Evolutionary conservation across 2,329 filamentous ascomycete genomes (phyloP).

Genomic region (Dactylellina sp.): DNA sequence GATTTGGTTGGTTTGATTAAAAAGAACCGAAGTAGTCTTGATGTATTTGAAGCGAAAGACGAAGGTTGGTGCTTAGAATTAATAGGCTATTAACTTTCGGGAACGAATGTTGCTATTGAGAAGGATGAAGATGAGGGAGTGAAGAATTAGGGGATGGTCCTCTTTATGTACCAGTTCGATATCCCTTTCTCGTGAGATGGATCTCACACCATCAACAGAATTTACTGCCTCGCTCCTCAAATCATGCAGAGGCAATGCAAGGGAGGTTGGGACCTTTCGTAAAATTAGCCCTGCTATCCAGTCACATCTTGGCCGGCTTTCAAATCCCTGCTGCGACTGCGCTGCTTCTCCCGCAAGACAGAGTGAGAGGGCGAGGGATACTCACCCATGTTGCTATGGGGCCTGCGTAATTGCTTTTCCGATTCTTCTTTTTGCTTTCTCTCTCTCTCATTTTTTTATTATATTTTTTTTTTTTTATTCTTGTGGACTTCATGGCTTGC

Average conservation of each 20-base stretch:
- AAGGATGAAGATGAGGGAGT: conserved; percentile 53
- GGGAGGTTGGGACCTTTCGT: conserved; percentile 55
- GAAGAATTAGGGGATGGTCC: conserved; percentile 43
- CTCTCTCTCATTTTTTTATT: conserved; percentile 4
- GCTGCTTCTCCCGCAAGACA: conserved; percentile 31
- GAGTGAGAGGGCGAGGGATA: conserved; percentile 43
- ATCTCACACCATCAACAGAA: conserved; percentile 50
- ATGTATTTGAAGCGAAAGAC: conserved; percentile 57
- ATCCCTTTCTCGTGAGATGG: conserved; percentile 33
- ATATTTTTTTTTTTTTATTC: conserved; percentile 18
- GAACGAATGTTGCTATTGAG: conserved; percentile 56
- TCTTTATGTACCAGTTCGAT: conserved; percentile 55
- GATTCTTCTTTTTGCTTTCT: conserved; percentile 19
- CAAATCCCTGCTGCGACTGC: conserved; percentile 40
- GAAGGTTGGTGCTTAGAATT: conserved; percentile 51
- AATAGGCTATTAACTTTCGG: conserved; percentile 52
- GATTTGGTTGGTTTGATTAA: conserved; percentile 38
- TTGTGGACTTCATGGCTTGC: too few species aligned
- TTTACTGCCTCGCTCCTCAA: conserved; percentile 14
- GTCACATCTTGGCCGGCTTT: conserved; percentile 51
- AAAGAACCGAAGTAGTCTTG: conserved; percentile 38
- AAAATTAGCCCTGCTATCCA: conserved; percentile 45
- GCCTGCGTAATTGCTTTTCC: conserved; percentile 47
- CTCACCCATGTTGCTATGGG: conserved; percentile 55
- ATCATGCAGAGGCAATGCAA: conserved; percentile 55